phyloP scores from a whole-genome alignment of 345 rosid species.

The Aethionema arabicum region DNA sequence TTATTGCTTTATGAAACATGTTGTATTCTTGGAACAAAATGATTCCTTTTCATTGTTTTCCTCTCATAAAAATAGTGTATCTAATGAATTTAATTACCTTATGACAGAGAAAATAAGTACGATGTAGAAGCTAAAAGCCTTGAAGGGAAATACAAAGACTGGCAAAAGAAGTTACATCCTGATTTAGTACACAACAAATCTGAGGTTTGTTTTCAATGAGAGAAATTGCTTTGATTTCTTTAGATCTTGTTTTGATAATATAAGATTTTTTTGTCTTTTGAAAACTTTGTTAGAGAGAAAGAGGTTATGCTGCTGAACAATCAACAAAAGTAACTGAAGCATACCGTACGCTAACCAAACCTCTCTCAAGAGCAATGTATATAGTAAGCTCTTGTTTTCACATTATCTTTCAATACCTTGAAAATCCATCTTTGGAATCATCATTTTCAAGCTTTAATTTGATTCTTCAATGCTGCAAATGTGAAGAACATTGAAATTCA shows the following conservation, averaged over 20 bases:
- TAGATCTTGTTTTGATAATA: slow-evolving; percentile 3
- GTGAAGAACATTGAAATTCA: slow-evolving; percentile 1
- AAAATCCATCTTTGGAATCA: too few relatives aligned
- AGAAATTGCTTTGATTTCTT: background rate
- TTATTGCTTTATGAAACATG: too few relatives aligned
- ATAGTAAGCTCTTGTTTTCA: slow-evolving; percentile 50
- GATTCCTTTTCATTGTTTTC: slow-evolving; percentile 19
- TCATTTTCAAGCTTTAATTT: too few relatives aligned
- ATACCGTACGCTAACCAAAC: slow-evolving; percentile 58
- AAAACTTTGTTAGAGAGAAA: slow-evolving; percentile 50
- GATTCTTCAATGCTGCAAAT: slow-evolving; percentile 2
- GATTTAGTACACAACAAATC: slow-evolving; percentile 95
- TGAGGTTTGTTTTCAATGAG: slow-evolving; percentile 46
- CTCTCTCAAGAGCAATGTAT: slow-evolving; percentile 72
- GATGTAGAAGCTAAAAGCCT: slow-evolving; percentile 56
- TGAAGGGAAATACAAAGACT: slow-evolving; percentile 69
- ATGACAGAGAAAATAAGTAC: slow-evolving; percentile 62
- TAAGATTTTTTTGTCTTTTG: background rate
- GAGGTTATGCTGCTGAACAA: slow-evolving; percentile 82
- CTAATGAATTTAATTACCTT: slow-evolving; percentile 2
- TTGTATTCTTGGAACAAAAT: background rate
- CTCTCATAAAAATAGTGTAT: too few relatives aligned
- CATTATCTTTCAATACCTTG: background rate
- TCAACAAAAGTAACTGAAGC: slow-evolving; percentile 88
- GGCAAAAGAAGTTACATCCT: slow-evolving; percentile 97